Evolutionary conservation across 2,329 filamentous ascomycete genomes (phyloP).

Genomic region (Cryphonectria japonica): DNA sequence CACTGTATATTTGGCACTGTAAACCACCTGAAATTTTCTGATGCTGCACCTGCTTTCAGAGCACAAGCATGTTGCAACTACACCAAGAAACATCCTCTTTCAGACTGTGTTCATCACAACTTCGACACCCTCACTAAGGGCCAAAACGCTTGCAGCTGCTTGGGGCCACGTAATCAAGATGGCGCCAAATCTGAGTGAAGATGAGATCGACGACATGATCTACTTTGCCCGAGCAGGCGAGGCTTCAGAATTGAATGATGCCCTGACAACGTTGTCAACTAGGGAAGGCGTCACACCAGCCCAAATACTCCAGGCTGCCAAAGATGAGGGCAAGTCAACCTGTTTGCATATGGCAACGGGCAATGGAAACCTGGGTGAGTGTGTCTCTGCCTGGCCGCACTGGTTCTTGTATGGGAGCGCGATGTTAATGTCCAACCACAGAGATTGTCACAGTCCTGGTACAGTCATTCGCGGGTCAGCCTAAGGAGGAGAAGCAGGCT

Average conservation of each 20-base stretch:
- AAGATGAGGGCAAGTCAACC: constrained; percentile 77
- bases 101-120: neutral
- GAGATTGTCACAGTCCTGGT: constrained; percentile 51
- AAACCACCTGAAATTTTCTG: neutral
- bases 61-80: neutral
- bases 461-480: constrained; percentile 45
- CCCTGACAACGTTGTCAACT: constrained; percentile 62
- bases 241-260: constrained; percentile 64
- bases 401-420: too few relatives aligned
- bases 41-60: neutral
- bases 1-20: neutral
- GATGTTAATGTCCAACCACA: constrained; percentile 32
- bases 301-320: constrained; percentile 70
- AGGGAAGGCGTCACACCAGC: constrained; percentile 62
- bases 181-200: constrained; percentile 66
- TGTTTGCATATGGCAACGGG: constrained; percentile 90
- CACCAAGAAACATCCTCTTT: neutral
- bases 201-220: constrained; percentile 88
- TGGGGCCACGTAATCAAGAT: constrained; percentile 36
- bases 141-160: neutral
- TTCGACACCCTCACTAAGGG: neutral
- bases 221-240: constrained; percentile 85
- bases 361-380: constrained; percentile 80
- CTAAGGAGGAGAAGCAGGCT: constrained; percentile 47
- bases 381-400: neutral